A percentile compares a stretch with the other conserved stretches of the same genome.
These are phyloP conservation scores for Cerioporus squamosus DNA, from an alignment of 1,284 basidiomycete species.

Conservation along the genomic window DNA sequence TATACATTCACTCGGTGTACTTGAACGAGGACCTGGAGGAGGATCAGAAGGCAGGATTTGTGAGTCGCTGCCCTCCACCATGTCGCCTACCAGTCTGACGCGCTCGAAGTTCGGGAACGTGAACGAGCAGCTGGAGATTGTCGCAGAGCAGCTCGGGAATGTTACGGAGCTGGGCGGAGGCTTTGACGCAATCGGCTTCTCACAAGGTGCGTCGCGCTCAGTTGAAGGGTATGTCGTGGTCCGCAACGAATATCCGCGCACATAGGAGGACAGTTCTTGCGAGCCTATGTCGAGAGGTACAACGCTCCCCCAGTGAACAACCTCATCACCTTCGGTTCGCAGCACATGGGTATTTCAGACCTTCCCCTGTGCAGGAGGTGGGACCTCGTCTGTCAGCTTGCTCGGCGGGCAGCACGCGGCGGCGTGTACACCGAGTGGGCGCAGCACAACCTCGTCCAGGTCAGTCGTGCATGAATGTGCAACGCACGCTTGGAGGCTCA, in stretches of 20 bases:
- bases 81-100: background rate
- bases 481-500: background rate
- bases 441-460: constrained; percentile 82
- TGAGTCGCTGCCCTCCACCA: constrained; percentile 34
- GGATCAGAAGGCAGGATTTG: constrained; percentile 83
- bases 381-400: constrained; percentile 80
- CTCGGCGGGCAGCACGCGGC: constrained; percentile 69
- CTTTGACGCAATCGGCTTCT: constrained; percentile 93
- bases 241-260: constrained; percentile 21
- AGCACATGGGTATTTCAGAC: constrained; percentile 87
- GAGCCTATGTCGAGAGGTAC: constrained; percentile 88
- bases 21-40: constrained; percentile 68
- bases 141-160: constrained; percentile 67
- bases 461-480: constrained; percentile 32
- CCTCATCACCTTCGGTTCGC: constrained; percentile 88
- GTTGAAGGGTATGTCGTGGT: background rate
- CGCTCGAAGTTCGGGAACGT: constrained; percentile 76
- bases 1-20: constrained; percentile 86
- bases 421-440: constrained; percentile 87
- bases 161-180: constrained; percentile 76
- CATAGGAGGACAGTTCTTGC: constrained; percentile 83
- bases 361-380: constrained; percentile 72
- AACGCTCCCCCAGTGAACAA: constrained; percentile 81
- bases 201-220: constrained; percentile 65
- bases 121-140: constrained; percentile 70